Conservation (phyloP, 1,139 yeast genomes). For the Taphrina communis region DNA sequence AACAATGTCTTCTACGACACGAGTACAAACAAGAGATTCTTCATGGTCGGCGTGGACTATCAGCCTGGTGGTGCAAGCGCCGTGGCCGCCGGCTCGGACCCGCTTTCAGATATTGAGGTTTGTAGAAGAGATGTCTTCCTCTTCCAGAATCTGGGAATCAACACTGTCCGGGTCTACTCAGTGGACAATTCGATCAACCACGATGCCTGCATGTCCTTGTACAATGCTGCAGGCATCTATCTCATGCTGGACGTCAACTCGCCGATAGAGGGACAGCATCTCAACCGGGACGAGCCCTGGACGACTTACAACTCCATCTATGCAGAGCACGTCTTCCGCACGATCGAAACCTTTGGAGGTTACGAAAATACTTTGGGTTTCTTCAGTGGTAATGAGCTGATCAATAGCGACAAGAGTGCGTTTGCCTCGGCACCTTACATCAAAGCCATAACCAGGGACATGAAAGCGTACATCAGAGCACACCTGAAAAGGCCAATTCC, state of each 20-base stretch:
- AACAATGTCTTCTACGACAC: conserved; percentile 43
- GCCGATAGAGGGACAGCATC: conserved; percentile 66
- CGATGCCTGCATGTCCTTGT: conserved; percentile 83
- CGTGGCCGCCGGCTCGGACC: conserved; percentile 63
- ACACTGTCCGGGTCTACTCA: conserved; percentile 63
- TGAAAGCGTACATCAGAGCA: conserved; percentile 75
- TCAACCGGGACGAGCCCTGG: conserved; percentile 72
- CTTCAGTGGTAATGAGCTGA: conserved; percentile 90
- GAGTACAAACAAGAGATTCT: conserved; percentile 44
- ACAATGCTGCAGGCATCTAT: conserved; percentile 87
- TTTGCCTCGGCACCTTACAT: conserved; percentile 66
- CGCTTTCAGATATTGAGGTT: conserved; percentile 69
- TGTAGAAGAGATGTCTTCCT: conserved; percentile 83
- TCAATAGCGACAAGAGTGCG: conserved; percentile 80
- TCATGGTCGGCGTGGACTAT: conserved; percentile 68
- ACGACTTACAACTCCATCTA: conserved; percentile 70
- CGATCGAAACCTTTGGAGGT: conserved; percentile 79
- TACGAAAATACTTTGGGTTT: conserved; percentile 89
- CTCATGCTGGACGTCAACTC: conserved; percentile 85
- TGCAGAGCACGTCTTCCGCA: conserved; percentile 73
- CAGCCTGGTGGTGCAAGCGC: conserved; percentile 77
- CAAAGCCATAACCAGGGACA: conserved; percentile 90
- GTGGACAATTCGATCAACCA: conserved; percentile 69
- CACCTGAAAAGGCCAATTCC: conserved; percentile 74
- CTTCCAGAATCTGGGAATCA: conserved; percentile 76